Evolutionary conservation across 148 eudicot genomes (phyloP), one percentile per base, ranked within the genome.

Genomic region (Rhododendron williamsianum): DNA sequence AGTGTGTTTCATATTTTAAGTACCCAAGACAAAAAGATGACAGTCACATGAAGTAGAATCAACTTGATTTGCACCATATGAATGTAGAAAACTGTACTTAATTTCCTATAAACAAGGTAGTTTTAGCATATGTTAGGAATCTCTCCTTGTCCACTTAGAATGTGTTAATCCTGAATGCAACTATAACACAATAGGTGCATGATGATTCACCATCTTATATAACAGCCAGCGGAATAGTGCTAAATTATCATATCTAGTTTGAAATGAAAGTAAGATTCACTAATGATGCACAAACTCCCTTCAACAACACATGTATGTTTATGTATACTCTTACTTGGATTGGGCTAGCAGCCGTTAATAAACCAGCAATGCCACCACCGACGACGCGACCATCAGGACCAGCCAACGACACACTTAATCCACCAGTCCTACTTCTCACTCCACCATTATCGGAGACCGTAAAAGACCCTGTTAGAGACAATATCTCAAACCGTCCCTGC

Each of bases 321-420:
- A 8, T 43, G 54, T 27, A 76, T 25, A 83, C 52, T 30, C 88
- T 87, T 86, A 93, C 98, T 90, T 96, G 98, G 81, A 94, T 92
- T 60, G 95, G 98, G 82, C 90, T 91, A 74, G 96, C 98, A 56
- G 98, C 98, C 69, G 85, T 84, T 73, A 96, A 81, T 87, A 89
- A 76, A 74, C 98, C 98, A 82, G 96, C 96, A 89, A 94, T 87
- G n/a, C 93, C 87, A 35, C 98, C 98, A 83, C 98, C 98, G 74
- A 96, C 86, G 6, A 96, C 94, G 12, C 94, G 93, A 33, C 98
- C 98, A 90, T 96, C 95, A 72, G 98, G 91, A 83, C 96, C 92
- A 80, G 96, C 98, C 25, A 96, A 78, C 7, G 98, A 88, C 82
- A 96, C 92, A 88, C 96, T 96, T 84, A 94, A 84, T 74, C 98